Conservation (phyloP, 768 basidiomycete genomes). For the Suillus spraguei region DNA sequence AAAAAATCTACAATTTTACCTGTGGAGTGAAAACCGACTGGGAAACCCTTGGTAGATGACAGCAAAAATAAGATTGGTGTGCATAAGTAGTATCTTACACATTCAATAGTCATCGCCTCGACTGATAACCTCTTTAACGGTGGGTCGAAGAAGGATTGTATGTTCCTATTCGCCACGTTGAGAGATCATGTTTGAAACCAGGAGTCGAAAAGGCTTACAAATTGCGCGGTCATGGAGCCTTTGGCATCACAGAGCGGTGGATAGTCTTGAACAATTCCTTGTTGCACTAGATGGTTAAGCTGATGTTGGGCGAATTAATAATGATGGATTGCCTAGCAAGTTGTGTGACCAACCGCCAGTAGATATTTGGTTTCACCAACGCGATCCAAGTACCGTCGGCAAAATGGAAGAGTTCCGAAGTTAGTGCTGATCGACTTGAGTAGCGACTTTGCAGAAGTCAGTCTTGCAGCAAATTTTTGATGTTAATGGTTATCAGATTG, state of each 20-base stretch:
- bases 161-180: slow-evolving; percentile 59
- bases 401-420: slow-evolving; percentile 96
- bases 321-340: not conserved
- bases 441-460: slow-evolving; percentile 83
- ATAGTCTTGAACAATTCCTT: slow-evolving; percentile 89
- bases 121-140: slow-evolving; percentile 83
- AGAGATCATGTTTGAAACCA: not conserved
- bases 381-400: slow-evolving; percentile 92
- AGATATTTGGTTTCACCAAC: slow-evolving; percentile 92
- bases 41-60: not conserved
- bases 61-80: not conserved
- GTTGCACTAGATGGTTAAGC: slow-evolving; percentile 88
- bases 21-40: not conserved
- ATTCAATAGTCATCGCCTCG: slow-evolving; percentile 80
- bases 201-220: slow-evolving; percentile 47
- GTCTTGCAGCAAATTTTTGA: slow-evolving; percentile 42
- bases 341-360: slow-evolving; percentile 63
- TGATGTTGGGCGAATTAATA: slow-evolving; percentile 30
- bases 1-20: not conserved
- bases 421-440: slow-evolving; percentile 87
- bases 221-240: slow-evolving; percentile 94
- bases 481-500: slow-evolving; percentile 9
- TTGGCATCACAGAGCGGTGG: slow-evolving; percentile 87
- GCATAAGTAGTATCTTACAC: not conserved
- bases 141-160: slow-evolving; percentile 82